Evolutionary conservation across 2,329 filamentous ascomycete species (phyloP).

Genomic region (Parastagonospora nodorum): DNA sequence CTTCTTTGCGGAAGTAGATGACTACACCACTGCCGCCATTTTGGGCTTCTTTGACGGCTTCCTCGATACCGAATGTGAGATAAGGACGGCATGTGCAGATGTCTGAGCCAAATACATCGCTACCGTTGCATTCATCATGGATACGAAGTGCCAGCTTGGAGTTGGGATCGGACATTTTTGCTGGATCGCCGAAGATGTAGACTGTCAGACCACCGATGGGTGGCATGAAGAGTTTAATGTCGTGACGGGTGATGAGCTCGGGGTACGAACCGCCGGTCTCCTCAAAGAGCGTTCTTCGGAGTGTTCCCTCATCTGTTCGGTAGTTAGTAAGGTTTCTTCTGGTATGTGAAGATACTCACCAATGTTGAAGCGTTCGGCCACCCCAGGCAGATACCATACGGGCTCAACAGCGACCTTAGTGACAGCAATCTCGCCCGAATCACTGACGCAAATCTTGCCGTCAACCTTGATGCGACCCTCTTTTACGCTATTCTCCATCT

Average conservation of each 20-base stretch:
- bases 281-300: slow-evolving; percentile 88
- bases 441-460: slow-evolving; percentile 88
- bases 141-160: slow-evolving; percentile 82
- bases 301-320: slow-evolving; percentile 75
- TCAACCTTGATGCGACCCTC: slow-evolving; percentile 77
- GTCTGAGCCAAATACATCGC: slow-evolving; percentile 96
- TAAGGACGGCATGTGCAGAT: slow-evolving; percentile 98
- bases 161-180: slow-evolving; percentile 88
- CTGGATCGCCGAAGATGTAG: slow-evolving; percentile 94
- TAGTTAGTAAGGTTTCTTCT: slow-evolving; percentile 17
- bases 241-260: slow-evolving; percentile 90
- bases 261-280: slow-evolving; percentile 96
- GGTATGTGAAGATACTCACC: slow-evolving; percentile 53
- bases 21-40: slow-evolving; percentile 92
- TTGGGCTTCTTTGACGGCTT: slow-evolving; percentile 96
- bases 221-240: slow-evolving; percentile 94
- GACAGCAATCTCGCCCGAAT: slow-evolving; percentile 83
- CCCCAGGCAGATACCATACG: slow-evolving; percentile 63
- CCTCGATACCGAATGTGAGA: slow-evolving; percentile 94
- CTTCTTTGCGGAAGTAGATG: slow-evolving; percentile 98
- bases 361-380: slow-evolving; percentile 92
- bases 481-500: slow-evolving; percentile 86
- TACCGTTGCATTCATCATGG: slow-evolving; percentile 90
- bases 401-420: slow-evolving; percentile 98
- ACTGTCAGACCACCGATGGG: slow-evolving; percentile 95